A percentile compares a stretch with the other conserved stretches of the same genome.
Evolutionary conservation across 75 land plant genomes (phyloP).

Genomic region (Sequoiadendron giganteum): DNA sequence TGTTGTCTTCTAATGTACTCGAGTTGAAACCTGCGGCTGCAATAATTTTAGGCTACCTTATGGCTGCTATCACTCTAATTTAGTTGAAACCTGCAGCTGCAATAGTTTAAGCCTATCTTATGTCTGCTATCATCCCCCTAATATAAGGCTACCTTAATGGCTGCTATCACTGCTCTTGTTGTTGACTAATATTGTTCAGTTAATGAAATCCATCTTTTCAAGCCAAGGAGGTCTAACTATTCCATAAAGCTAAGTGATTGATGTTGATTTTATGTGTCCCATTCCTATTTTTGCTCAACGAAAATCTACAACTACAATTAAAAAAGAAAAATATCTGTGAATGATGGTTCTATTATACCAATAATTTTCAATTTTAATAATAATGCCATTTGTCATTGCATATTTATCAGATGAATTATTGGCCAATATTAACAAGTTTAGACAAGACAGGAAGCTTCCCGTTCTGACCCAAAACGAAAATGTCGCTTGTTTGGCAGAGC

Average conservation of each 20-base stretch:
- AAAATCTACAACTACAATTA: background rate
- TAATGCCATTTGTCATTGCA: constrained; percentile 13
- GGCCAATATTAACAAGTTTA: constrained; percentile 55
- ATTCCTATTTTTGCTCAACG: background rate
- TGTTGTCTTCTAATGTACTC: background rate
- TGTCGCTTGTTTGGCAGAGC: constrained; percentile 78
- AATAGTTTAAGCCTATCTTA: background rate
- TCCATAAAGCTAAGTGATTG: background rate
- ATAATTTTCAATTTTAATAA: background rate
- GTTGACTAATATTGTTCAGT: background rate
- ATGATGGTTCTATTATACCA: background rate
- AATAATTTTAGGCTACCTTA: background rate
- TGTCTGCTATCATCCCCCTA: background rate
- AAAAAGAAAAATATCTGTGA: background rate
- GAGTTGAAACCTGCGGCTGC: background rate
- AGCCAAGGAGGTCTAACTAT: background rate
- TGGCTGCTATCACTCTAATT: background rate
- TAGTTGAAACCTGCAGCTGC: background rate
- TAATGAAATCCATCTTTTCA: background rate
- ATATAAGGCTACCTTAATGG: background rate
- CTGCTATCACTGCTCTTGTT: background rate
- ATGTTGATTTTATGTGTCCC: background rate
- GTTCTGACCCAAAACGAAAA: constrained; percentile 42
- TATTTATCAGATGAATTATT: constrained; percentile 36
- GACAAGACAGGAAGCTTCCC: constrained; percentile 41